Percentiles rank a stretch among this genome's conserved stretches.
Conservation (phyloP, 139 green algal species). For the Auxenochlorella pyrenoidosa region DNA sequence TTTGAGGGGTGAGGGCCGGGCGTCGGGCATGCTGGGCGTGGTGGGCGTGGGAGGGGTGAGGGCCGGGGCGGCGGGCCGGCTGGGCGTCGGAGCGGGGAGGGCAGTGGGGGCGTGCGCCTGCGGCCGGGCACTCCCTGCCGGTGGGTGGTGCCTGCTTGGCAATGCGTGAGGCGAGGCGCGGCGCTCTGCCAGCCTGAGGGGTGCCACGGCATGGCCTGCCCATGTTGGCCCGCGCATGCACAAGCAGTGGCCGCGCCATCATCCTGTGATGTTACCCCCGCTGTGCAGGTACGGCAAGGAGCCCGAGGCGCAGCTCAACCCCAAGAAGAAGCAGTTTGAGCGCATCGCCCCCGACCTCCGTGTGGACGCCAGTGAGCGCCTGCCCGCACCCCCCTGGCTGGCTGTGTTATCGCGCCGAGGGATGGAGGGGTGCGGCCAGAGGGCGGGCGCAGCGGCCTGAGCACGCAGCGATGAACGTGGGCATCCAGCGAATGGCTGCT, state of each 20-base stretch:
- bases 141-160: no score
- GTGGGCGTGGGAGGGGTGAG: no score
- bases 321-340: constrained; percentile 95
- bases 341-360: constrained; percentile 77
- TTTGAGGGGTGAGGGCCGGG: constrained; percentile 48
- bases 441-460: not conserved
- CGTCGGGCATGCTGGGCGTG: not conserved
- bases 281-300: constrained; percentile 53
- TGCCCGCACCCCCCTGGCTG: no score
- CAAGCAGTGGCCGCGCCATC: not conserved
- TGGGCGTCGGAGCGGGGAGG: no score
- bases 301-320: constrained; percentile 79
- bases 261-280: not conserved
- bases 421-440: no score
- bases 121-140: no score
- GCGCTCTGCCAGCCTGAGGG: not conserved
- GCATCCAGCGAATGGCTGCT: not conserved
- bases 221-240: no score
- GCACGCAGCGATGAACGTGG: no score
- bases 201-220: not conserved
- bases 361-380: constrained; percentile 65
- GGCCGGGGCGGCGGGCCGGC: no score
- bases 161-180: no score
- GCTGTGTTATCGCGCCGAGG: no score
- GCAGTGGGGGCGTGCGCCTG: no score